Conservation (phyloP, 306 rosid genomes). For the Arachis hypogaea region DNA sequence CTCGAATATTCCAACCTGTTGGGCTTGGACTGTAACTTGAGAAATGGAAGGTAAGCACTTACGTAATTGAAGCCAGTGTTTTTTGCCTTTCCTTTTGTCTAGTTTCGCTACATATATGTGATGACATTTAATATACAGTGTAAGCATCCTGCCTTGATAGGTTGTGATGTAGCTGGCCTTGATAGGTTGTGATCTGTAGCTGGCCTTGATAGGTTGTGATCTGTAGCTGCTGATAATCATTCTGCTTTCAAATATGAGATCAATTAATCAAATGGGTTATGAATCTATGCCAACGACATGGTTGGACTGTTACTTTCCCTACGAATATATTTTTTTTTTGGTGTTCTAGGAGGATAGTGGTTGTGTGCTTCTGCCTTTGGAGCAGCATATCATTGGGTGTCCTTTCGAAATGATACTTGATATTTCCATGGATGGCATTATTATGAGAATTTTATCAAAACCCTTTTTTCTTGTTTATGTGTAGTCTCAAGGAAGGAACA, state of each 20-base stretch:
- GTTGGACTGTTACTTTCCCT: too few species aligned
- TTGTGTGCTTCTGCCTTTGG: too few species aligned
- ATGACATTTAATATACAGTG: not conserved
- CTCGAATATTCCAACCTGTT: conserved; percentile 85
- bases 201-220: not conserved
- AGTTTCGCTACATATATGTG: not conserved
- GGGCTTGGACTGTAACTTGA: conserved; percentile 75
- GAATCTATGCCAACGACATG: not conserved
- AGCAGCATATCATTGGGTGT: too few species aligned
- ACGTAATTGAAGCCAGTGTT: conserved; percentile 12
- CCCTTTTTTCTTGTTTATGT: conserved; percentile 23
- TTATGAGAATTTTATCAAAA: conserved; percentile 26
- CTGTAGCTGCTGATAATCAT: not conserved
- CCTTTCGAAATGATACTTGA: conserved; percentile 7
- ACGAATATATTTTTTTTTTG: too few species aligned
- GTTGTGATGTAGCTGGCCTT: not conserved
- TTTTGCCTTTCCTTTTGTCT: conserved; percentile 20
- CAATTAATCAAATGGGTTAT: not conserved
- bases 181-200: not conserved
- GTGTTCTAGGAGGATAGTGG: too few species aligned
- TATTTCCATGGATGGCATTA: conserved; percentile 11
- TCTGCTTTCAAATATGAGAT: not conserved
- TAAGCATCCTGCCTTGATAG: not conserved
- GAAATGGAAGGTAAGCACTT: conserved; percentile 74
- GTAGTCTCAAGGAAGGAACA: conserved; percentile 87